These are phyloP conservation scores for Aspergillus eucalypticola DNA, from an alignment of 2,329 filamentous ascomycete genomes.

Conservation along the genomic window DNA sequence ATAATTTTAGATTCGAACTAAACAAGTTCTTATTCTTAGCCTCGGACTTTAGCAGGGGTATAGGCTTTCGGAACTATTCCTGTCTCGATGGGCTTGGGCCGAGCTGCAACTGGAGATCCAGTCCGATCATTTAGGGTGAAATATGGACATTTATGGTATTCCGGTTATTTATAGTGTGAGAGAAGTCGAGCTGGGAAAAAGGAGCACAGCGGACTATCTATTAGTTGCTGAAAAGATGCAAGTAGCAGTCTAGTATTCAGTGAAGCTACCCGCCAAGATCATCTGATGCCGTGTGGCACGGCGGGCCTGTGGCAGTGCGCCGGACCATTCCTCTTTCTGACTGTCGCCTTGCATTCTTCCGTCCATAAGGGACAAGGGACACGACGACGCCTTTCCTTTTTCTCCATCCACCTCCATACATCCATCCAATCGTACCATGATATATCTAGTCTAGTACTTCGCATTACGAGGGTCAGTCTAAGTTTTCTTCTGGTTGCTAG, in stretches of 20 bases:
- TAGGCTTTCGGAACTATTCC: neutral
- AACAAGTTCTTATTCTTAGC: neutral
- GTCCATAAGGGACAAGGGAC: neutral
- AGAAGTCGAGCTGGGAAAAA: too few species aligned
- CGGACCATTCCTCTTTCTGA: neutral
- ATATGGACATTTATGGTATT: neutral
- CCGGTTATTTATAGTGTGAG: neutral
- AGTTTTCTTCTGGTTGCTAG: neutral
- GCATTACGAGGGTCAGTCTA: neutral
- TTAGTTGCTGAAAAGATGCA: neutral
- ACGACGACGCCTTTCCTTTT: neutral
- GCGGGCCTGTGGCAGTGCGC: neutral
- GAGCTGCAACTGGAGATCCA: neutral
- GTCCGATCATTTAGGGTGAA: neutral
- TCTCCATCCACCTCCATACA: too few species aligned
- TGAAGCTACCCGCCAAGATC: neutral
- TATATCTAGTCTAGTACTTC: neutral
- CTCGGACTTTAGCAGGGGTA: neutral
- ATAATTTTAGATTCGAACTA: neutral
- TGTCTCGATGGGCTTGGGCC: neutral
- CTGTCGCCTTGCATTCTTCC: neutral
- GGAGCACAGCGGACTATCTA: too few species aligned
- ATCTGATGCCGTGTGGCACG: slow-evolving; percentile 6
- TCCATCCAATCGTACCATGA: too few species aligned
- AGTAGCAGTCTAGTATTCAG: neutral